Evolutionary conservation across 495 filamentous ascomycete genomes (phyloP), one percentile per base, ranked within the genome.

Genomic region (Evernia prunastri): DNA sequence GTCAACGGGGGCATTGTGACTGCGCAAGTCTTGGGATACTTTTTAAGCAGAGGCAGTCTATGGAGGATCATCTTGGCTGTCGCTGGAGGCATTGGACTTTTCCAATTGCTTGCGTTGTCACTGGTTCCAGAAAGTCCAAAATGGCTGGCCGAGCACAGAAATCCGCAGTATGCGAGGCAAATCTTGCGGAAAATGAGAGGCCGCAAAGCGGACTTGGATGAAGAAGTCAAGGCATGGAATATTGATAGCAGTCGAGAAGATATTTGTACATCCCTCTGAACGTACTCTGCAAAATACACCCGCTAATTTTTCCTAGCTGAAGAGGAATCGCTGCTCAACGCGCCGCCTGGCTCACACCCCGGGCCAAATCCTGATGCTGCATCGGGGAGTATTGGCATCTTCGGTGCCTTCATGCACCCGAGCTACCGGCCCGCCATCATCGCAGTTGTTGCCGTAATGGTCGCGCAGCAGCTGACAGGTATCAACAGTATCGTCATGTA

Each of bases 401-500:
- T 88, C 29, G 76, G 83, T 60, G 86, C 88, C 18, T 69, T 89
- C 18, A 79, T 74, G 4, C 82, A 91, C 64, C 81, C 87, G 4
- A 71, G 80, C 23, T 88, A 88, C 69, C 87, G 88, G 9, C 87
- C 87, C 0, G 90, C 90, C 27, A 86, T 96, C 47, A 76, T 96
- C 62, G 89, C 92, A 4, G 91, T 97, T 18, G 83, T 92, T 25
- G 90, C 86, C 6, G 86, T 96, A 66, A 97, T 97, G 95, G 77
- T 92, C 42, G 87, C 89, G 12, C 94, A 98, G 70, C 94, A 98
- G 71, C 80, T 98, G 29, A 88, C 85, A 37, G 92, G 93, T 35
- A 91, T 98, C 77, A 98, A 98, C 80, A 92, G 89, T 61, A 91
- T 97, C 68, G 87, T 98, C 73, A 96, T 98, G 91, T 97, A 98